Evolutionary conservation across 1,284 basidiomycete genomes (phyloP).

Genomic region (Apiotrichum siamense): DNA sequence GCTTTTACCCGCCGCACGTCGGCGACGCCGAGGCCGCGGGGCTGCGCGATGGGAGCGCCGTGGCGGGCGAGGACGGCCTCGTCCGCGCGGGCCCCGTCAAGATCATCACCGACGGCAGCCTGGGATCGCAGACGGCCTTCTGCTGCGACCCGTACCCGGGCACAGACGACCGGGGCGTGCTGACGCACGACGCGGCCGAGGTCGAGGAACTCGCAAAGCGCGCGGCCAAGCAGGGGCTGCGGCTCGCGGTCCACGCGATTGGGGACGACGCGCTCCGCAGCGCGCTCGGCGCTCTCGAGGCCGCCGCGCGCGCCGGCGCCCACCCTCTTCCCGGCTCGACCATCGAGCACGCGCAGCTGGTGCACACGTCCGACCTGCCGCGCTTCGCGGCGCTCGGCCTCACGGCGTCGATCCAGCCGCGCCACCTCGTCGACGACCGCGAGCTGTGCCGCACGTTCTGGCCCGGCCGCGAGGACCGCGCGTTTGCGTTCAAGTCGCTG

Average conservation of each 20-base stretch:
- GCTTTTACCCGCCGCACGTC: conserved; percentile 37
- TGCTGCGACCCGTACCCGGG: conserved; percentile 38
- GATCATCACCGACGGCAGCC: conserved; percentile 29
- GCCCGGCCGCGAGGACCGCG: conserved; percentile 31
- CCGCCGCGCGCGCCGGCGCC: conserved; percentile 4
- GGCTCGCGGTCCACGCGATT: conserved; percentile 39
- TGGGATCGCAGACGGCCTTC: conserved; percentile 32
- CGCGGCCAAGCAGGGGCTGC: conserved; percentile 22
- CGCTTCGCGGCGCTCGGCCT: conserved; percentile 29
- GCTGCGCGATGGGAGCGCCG: conserved; percentile 24
- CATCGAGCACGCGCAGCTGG: conserved; percentile 43
- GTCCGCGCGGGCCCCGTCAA: conserved; percentile 36
- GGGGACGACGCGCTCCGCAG: conserved; percentile 36
- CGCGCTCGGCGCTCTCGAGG: conserved; percentile 22
- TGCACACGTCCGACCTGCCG: conserved; percentile 23
- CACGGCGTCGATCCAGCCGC: conserved; percentile 37
- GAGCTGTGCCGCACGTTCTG: conserved; percentile 34
- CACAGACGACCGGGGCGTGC: conserved; percentile 23
- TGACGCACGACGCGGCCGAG: conserved; percentile 18
- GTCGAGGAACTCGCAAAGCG: conserved; percentile 22
- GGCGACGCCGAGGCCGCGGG: conserved; percentile 25
- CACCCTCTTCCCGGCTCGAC: conserved; percentile 25
- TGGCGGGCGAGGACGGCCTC: conserved; percentile 26
- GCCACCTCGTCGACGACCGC: conserved; percentile 40
- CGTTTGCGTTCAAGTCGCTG: conserved; percentile 32